phyloP scores from a whole-genome alignment of 257 asterid species.

The Mitragyna speciosa region DNA sequence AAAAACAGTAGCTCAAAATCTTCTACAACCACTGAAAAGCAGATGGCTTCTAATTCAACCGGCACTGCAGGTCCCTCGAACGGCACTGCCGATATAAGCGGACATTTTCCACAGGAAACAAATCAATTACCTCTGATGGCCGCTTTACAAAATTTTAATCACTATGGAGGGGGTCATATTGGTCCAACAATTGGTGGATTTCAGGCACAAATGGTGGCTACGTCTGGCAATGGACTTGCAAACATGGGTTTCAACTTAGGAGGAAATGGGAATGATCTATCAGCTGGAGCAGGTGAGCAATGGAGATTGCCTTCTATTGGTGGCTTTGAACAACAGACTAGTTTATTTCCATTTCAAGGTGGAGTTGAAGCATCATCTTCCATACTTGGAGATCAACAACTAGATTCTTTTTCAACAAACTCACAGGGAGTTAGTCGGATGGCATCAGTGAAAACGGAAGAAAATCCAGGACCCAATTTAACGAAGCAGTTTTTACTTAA shows the following conservation, averaged over 20 bases:
- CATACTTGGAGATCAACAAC: constrained; percentile 17
- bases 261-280: constrained; percentile 22
- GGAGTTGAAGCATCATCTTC: constrained; percentile 33
- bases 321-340: constrained; percentile 24
- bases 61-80: constrained; percentile 29
- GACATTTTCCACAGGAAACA: constrained; percentile 23
- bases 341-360: constrained; percentile 32
- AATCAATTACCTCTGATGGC: constrained; percentile 37
- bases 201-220: constrained; percentile 22
- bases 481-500: constrained; percentile 37
- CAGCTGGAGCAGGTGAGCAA: constrained; percentile 25
- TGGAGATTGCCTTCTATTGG: constrained; percentile 34
- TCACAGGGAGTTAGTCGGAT: constrained; percentile 5
- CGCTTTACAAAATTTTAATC: constrained; percentile 35
- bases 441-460: constrained; percentile 36
- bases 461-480: constrained; percentile 26
- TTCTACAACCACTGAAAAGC: constrained; percentile 5
- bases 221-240: constrained; percentile 22
- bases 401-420: constrained; percentile 14
- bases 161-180: constrained; percentile 19
- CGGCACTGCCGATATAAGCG: constrained; percentile 22
- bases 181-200: constrained; percentile 23
- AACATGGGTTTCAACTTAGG: constrained; percentile 39
- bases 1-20: constrained; percentile 33
- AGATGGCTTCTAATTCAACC: constrained; percentile 17